Base-by-base conservation (phyloP, 805 yeast genomes). In the Diddensiella transvaalensis region DNA sequence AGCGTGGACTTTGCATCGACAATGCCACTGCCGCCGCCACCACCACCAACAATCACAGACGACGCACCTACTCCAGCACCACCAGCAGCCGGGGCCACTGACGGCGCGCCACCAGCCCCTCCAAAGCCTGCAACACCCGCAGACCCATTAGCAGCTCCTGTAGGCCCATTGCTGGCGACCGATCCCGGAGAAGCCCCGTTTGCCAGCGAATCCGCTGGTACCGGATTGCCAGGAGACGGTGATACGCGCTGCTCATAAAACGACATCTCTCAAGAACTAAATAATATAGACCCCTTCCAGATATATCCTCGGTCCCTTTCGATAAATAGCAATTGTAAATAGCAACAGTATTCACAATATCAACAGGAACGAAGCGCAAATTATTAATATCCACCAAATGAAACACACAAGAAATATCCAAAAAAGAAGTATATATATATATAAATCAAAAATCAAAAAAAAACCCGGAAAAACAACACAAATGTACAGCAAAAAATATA, bases 1-100 rank as follows among this genome's bases (percentile, higher is more conserved):
- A 66, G 61, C 8, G 69, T 63, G 18, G 63, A 60, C 49, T 64
- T 65, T 6, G 60, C 49, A 42, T 60, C 64, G 35, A 48, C 47
- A 3, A n/a, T 11, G 15, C 32, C 32, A 40, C 8, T 40, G 24
- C 42, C 26, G 15, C 38, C 15, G 38, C 15, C 38, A 29, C 32
- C 32, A 29, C 32, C 13, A 13, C 13, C 13, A n/a, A 15, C 6
- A n/a, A 32, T 15, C 6, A 40, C 10, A 29, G 32, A 29, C 32
- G 32, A 10, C 32, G 32, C 13, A 29, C 32, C 32, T 10, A 10
- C 32, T 10, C 32, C 32, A 15, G 21, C 38, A 35, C 8, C 38
- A 35, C 18, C 21, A 18, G 38, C 15, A 10, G 21, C 38, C 8
- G 15, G 8, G 8, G 21, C 38, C 8, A 15, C 38, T 18, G 17